A percentile compares a stretch with the other conserved stretches of the same genome.
Conservation (phyloP, 495 filamentous ascomycete species). For the Xylaria bambusicola region DNA sequence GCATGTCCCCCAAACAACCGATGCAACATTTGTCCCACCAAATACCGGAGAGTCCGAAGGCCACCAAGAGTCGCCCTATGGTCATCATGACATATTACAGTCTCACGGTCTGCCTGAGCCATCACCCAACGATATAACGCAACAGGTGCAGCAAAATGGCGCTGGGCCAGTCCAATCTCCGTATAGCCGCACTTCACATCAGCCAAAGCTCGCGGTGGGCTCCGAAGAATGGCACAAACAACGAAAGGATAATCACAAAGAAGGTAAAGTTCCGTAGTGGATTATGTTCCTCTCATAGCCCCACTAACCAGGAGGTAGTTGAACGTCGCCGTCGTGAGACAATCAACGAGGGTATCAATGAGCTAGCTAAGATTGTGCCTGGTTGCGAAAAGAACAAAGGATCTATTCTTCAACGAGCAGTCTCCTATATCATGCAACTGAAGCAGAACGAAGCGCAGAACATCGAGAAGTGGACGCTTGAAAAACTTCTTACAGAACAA, state of each 20-base stretch:
- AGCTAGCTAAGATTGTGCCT: slow-evolving; percentile 95
- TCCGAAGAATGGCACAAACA: slow-evolving; percentile 98
- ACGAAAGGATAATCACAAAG: slow-evolving; percentile 97
- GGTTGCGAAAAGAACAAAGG: slow-evolving; percentile 99
- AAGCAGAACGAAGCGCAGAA: slow-evolving; percentile 93
- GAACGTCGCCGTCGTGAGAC: slow-evolving; percentile 96
- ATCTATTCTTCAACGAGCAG: slow-evolving; percentile 90
- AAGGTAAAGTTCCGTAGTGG: slow-evolving; percentile 63
- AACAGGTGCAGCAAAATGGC: slow-evolving; percentile 28
- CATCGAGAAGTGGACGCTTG: slow-evolving; percentile 94
- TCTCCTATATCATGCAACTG: slow-evolving; percentile 89
- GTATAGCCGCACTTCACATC: slow-evolving; percentile 30
- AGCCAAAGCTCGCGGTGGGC: slow-evolving; percentile 82
- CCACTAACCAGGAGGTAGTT: slow-evolving; percentile 56
- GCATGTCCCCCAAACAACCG: slow-evolving; percentile 70
- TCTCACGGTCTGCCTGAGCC: slow-evolving; percentile 42
- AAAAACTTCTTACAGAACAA: slow-evolving; percentile 92
- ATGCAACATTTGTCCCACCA: slow-evolving; percentile 63
- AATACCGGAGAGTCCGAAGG: slow-evolving; percentile 35
- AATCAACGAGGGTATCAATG: slow-evolving; percentile 98
- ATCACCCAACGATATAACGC: slow-evolving; percentile 28
- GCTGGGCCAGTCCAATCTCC: slow-evolving; percentile 29
- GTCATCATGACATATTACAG: slow-evolving; percentile 39
- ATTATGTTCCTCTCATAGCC: background rate
- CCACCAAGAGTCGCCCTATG: slow-evolving; percentile 31